Percentiles rank a stretch among this genome's conserved stretches.
phyloP scores from a whole-genome alignment of 805 yeast genomes.

The Saccharomycopsis capsularis region DNA sequence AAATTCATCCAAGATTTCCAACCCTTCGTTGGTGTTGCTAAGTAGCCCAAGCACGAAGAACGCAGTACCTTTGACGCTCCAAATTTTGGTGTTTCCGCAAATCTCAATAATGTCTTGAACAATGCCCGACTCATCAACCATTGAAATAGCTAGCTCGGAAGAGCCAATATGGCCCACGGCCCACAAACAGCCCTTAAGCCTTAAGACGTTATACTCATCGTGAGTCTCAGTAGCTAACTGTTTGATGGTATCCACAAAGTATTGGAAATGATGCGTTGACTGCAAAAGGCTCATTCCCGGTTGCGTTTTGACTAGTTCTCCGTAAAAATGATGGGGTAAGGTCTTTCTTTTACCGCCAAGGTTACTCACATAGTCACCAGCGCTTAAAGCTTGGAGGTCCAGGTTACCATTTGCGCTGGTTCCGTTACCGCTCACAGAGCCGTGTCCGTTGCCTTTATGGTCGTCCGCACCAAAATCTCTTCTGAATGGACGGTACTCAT shows the following conservation, averaged over 20 bases:
- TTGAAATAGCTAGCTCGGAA: constrained; percentile 57
- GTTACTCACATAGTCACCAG: neutral
- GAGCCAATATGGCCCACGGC: constrained; percentile 79
- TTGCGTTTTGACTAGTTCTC: constrained; percentile 69
- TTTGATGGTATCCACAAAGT: constrained; percentile 23
- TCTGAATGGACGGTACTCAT: constrained; percentile 20
- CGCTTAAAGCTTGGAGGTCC: neutral
- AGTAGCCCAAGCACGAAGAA: constrained; percentile 72
- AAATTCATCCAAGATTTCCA: constrained; percentile 74
- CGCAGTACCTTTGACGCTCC: constrained; percentile 69
- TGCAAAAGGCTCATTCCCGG: constrained; percentile 67
- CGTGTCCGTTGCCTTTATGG: constrained; percentile 3
- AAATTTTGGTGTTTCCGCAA: constrained; percentile 39
- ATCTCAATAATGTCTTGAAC: constrained; percentile 48
- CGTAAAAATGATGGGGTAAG: constrained; percentile 66
- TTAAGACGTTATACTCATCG: constrained; percentile 33
- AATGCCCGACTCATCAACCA: constrained; percentile 47
- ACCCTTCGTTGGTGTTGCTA: constrained; percentile 67
- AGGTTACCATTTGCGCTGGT: neutral
- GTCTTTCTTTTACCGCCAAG: constrained; percentile 15
- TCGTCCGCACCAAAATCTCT: constrained; percentile 3
- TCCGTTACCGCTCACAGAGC: neutral
- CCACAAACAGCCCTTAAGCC: constrained; percentile 77
- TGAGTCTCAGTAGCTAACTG: constrained; percentile 22
- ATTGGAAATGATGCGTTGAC: constrained; percentile 27